Evolutionary conservation across 2,329 filamentous ascomycete genomes (phyloP).

Genomic region (Emergomyces orientalis): DNA sequence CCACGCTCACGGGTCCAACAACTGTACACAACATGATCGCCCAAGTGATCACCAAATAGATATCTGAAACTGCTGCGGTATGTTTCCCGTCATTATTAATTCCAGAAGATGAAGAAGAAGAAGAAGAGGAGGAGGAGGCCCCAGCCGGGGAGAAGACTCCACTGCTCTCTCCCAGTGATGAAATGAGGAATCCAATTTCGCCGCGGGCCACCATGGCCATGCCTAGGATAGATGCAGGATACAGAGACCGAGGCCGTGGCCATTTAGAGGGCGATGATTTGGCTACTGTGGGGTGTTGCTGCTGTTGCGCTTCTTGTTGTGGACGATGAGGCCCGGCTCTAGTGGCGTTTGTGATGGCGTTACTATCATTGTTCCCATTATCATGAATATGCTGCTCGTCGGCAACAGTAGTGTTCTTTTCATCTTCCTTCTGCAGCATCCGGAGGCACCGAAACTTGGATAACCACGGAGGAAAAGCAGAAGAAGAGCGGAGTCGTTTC

Average conservation of each 20-base stretch:
- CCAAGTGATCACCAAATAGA: slow-evolving; percentile 47
- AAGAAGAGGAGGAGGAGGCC: not conserved
- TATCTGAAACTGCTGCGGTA: slow-evolving; percentile 28
- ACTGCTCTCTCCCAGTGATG: slow-evolving; percentile 52
- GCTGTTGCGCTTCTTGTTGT: not conserved
- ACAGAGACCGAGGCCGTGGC: slow-evolving; percentile 51
- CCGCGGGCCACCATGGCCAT: slow-evolving; percentile 66
- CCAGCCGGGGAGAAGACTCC: slow-evolving; percentile 34
- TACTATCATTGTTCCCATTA: not conserved
- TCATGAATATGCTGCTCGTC: not conserved
- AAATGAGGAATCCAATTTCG: slow-evolving; percentile 71
- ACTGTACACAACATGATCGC: slow-evolving; percentile 48
- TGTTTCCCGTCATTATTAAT: not conserved
- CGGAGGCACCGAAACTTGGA: not conserved
- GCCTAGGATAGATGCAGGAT: slow-evolving; percentile 58
- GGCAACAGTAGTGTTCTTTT: not conserved
- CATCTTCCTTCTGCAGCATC: not conserved
- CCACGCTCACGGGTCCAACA: slow-evolving; percentile 43
- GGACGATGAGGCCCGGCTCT: not conserved
- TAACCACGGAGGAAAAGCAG: not conserved
- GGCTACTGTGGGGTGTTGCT: not conserved
- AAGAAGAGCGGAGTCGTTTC: not conserved
- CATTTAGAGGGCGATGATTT: not conserved
- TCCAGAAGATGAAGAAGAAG: too few relatives aligned
- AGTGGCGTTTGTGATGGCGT: not conserved